A percentile compares a stretch with the other conserved stretches of the same genome.
Evolutionary conservation across 129 eudicot species (phyloP).

Genomic region (Centella asiatica): DNA sequence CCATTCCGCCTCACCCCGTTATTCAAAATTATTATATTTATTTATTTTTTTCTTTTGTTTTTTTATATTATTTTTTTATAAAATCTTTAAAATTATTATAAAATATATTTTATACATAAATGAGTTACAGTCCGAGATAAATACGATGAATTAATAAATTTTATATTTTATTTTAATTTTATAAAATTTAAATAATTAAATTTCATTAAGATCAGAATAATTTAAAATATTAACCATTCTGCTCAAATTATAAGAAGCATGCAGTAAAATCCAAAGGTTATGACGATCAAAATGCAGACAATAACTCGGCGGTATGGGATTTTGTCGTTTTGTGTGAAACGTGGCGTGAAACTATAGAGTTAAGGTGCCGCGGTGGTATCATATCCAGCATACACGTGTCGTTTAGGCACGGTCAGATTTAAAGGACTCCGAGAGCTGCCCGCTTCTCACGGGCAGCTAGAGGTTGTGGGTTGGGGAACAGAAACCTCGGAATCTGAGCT

Average conservation of each 20-base stretch:
- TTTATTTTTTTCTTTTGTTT: no score
- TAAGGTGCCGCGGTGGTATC: conserved; percentile 1
- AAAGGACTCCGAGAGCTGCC: not conserved
- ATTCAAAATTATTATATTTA: no score
- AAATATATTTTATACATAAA: no score
- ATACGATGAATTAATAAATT: no score
- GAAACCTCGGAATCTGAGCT: conserved; percentile 4
- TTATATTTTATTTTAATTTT: no score
- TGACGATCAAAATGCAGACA: not conserved
- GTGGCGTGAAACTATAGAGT: not conserved
- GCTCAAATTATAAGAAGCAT: not conserved
- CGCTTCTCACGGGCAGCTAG: conserved; percentile 8
- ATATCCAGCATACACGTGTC: conserved; percentile 7
- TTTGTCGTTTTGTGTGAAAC: not conserved
- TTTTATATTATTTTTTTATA: no score
- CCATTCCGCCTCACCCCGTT: no score
- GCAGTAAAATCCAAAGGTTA: not conserved
- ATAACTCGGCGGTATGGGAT: not conserved
- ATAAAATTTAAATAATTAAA: no score
- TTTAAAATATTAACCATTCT: no score
- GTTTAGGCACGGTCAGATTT: not conserved
- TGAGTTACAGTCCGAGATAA: no score
- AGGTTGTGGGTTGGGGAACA: conserved; percentile 13
- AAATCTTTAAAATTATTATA: no score
- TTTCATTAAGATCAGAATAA: no score